phyloP scores from a whole-genome alignment of 805 yeast species.

The Maudiozyma bulderi region DNA sequence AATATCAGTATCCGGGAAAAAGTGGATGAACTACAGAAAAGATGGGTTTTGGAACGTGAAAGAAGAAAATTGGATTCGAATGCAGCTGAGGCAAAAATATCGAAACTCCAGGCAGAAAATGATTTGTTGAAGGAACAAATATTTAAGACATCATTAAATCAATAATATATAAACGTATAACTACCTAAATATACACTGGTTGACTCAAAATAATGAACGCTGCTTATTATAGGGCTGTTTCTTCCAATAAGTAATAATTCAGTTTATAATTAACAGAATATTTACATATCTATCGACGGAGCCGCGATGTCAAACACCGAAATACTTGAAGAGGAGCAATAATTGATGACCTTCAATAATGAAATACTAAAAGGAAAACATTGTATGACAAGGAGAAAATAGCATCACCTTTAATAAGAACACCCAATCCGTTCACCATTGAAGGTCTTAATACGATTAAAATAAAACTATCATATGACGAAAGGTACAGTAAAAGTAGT shows the following conservation, averaged over 20 bases:
- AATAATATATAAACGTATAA: neutral
- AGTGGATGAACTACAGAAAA: constrained; percentile 49
- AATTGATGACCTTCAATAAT: no score
- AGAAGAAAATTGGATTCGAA: constrained; percentile 51
- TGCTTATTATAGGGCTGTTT: no score
- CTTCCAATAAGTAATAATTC: no score
- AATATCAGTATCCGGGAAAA: constrained; percentile 36
- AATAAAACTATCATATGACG: constrained; percentile 19
- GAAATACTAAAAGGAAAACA: no score
- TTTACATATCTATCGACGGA: no score
- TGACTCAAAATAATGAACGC: no score
- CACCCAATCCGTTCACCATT: neutral
- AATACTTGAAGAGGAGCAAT: no score
- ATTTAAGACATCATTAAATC: constrained; percentile 2
- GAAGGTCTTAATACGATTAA: neutral
- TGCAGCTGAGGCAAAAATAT: constrained; percentile 43
- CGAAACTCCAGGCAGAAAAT: constrained; percentile 49
- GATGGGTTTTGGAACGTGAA: constrained; percentile 67
- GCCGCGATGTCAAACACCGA: no score
- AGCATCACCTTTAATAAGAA: neutral
- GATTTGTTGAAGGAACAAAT: constrained; percentile 28
- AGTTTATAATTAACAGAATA: no score
- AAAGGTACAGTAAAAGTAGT: constrained; percentile 64
- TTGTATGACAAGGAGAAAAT: no score
- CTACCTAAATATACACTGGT: neutral